Evolutionary conservation across 1,139 yeast species (phyloP), one percentile per base, ranked within the genome.

Genomic region (Candida glucosophila): DNA sequence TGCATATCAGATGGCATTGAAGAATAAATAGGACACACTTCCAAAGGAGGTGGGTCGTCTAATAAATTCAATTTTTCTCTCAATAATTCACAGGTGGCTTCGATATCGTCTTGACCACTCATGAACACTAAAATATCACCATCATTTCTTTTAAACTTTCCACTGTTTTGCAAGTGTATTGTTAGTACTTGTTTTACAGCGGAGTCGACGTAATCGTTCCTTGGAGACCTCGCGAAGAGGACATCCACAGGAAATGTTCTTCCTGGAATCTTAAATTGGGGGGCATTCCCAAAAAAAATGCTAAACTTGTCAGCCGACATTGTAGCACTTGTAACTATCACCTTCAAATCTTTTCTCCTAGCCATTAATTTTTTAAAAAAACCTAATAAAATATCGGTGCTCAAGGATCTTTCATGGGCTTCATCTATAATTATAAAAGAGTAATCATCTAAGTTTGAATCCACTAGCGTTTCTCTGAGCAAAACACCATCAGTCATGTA

Each of bases 21-120:
- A 0, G 97, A 86, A 47, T 86, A 88, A 22, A 90, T 80, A 1
- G 97, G 97, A 21, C 77, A 60, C 2, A 88, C 68, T 24, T 77
- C 77, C 20, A 82, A 47, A 1, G 78, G 78, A 2, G 79, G 76
- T 0, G 81, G 72, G 11, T 57, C 64, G 26, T 76, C 70, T 25
- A 76, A 43, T 25, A 69, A 55, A 3, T 55, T 49, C 8, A 88
- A 47, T 35, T 74, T 73, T 27, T 80, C 83, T 9, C 60, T 62
- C 4, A 88, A 48, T 5, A 76, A 55, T 21, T 75, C 83, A 41
- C 93, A 80, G 0, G 92, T 77, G 1, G 76, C 71, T 43, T 86
- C 95, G 28, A 90, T 86, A 52, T 90, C 98, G 48, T 88, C 96
- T 50, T 88, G 95, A 31, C 98, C 98, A 0, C 97, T 88, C 94